phyloP scores from a whole-genome alignment of 2,329 filamentous ascomycete genomes.

The Ophioceras dolichostomum region DNA sequence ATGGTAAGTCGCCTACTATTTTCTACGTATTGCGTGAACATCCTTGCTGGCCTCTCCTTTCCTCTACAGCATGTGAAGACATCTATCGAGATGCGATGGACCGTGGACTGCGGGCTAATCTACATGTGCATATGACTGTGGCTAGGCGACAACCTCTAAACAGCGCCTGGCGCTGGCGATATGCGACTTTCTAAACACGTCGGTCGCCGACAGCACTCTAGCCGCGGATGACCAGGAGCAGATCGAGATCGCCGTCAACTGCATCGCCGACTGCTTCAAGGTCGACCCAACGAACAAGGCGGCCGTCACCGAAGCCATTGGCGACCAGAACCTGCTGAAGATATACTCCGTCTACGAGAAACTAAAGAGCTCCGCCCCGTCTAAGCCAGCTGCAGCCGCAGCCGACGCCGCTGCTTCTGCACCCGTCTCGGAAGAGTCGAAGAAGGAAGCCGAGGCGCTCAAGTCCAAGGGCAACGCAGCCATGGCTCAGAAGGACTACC shows the following conservation, averaged over 20 bases:
- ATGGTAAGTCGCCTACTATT: too few species aligned
- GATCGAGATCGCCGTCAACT: conserved; percentile 87
- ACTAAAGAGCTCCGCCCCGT: conserved; percentile 48
- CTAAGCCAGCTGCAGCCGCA: conserved; percentile 21
- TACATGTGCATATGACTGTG: not conserved
- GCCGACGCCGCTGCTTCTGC: conserved; percentile 15
- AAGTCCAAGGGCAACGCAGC: conserved; percentile 89
- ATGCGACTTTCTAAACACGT: conserved; percentile 84
- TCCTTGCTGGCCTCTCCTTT: too few species aligned
- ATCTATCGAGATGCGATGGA: too few species aligned
- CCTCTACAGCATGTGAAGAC: too few species aligned
- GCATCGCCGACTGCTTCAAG: conserved; percentile 91
- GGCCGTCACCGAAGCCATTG: conserved; percentile 65
- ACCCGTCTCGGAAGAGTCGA: conserved; percentile 41
- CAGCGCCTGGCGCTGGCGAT: conserved; percentile 94
- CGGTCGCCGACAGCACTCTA: conserved; percentile 78
- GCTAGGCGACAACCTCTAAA: conserved; percentile 40
- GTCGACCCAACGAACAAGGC: conserved; percentile 71
- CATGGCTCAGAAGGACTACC: conserved; percentile 91
- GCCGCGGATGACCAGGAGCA: conserved; percentile 81
- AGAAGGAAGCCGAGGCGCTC: conserved; percentile 73
- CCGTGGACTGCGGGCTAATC: not conserved
- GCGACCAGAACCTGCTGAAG: conserved; percentile 73
- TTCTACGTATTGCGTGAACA: too few species aligned
- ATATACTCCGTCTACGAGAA: conserved; percentile 98